Conservation (phyloP, 1,139 yeast genomes). For the Yamadazyma friedrichii region DNA sequence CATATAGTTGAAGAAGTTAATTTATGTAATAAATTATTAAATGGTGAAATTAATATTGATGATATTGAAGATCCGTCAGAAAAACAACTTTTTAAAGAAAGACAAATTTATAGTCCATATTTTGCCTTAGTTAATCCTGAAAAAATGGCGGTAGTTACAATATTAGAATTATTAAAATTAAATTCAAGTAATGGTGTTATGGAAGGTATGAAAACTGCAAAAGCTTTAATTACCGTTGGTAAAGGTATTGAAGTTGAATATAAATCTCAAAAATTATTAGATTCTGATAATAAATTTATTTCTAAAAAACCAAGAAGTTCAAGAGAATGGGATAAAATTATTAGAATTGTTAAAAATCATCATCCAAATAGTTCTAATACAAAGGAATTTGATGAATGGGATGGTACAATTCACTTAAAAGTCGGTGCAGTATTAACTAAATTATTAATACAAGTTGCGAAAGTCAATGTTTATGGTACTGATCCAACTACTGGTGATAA, state of each 20-base stretch:
- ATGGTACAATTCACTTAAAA: constrained; percentile 63
- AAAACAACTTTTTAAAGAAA: constrained; percentile 40
- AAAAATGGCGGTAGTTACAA: constrained; percentile 79
- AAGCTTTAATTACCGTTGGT: constrained; percentile 80
- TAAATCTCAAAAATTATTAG: constrained; percentile 61
- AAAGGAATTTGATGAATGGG: constrained; percentile 33
- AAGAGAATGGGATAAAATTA: constrained; percentile 43
- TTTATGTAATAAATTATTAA: constrained; percentile 41
- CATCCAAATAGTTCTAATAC: constrained; percentile 13
- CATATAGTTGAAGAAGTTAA: constrained; percentile 63
- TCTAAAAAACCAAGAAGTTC: constrained; percentile 30
- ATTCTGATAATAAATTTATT: constrained; percentile 54
- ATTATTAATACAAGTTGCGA: constrained; percentile 76
- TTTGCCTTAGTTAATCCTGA: constrained; percentile 70
- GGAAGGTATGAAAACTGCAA: constrained; percentile 86
- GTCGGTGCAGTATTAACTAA: constrained; percentile 82
- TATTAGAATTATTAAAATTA: constrained; percentile 74
- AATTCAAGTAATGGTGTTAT: constrained; percentile 73
- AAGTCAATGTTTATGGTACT: constrained; percentile 69
- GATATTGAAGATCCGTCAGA: constrained; percentile 25
- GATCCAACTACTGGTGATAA: constrained; percentile 75
- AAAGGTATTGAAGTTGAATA: constrained; percentile 84
- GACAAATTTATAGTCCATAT: constrained; percentile 78
- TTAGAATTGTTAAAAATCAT: constrained; percentile 27
- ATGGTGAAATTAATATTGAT: constrained; percentile 17